Evolutionary conservation across 495 filamentous ascomycete genomes (phyloP), one percentile per base, ranked within the genome.

Genomic region (Aspergillus ostianus): DNA sequence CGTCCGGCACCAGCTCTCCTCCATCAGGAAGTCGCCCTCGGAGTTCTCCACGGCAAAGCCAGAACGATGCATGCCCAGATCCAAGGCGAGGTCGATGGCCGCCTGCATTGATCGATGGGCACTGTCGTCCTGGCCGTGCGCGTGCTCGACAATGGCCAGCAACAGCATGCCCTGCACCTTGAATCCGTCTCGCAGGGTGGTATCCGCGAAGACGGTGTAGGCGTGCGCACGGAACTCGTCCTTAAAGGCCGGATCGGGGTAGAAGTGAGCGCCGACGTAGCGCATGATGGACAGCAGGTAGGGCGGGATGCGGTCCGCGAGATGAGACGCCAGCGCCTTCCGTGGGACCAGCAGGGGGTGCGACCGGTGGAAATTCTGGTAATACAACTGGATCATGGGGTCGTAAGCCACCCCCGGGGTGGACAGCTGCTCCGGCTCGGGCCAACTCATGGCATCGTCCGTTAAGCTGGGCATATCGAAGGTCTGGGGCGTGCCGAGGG

Each of bases 1-100:
- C 10, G 90, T 93, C 51, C 90, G 75, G 19, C 90, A 78, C 86
- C 87, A 91, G 71, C 87, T 87, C 66, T 94, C 90, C 21, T 82
- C 85, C n/a, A 87, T 53, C 9, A 87, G 68, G 4, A 73, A 67
- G 45, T 81, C 73, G 8, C 76, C 73, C 55, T 80, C 57, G 2
- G 74, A 62, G 17, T 63, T 27, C 26, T 56, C 21, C 18, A 17
- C 15, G 4, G 77, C 73, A 58, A 82, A 86, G 3, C 65, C 55
- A 44, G 69, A 68, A 51, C 78, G 80, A 65, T 92, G 82, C 78
- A 94, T 81, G 1, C 87, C 84, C 21, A 91, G 73, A 55, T 89
- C 83, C 18, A 91, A 70, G 3, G 89, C 89, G 27, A 89, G 64
- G 10, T 82, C 76, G 56, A 87, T 82, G 17, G 86, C 86, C 51